Percentiles rank a stretch among this genome's conserved stretches.
Evolutionary conservation across 805 yeast species (phyloP).

Genomic region (Metschnikowia henanensis): DNA sequence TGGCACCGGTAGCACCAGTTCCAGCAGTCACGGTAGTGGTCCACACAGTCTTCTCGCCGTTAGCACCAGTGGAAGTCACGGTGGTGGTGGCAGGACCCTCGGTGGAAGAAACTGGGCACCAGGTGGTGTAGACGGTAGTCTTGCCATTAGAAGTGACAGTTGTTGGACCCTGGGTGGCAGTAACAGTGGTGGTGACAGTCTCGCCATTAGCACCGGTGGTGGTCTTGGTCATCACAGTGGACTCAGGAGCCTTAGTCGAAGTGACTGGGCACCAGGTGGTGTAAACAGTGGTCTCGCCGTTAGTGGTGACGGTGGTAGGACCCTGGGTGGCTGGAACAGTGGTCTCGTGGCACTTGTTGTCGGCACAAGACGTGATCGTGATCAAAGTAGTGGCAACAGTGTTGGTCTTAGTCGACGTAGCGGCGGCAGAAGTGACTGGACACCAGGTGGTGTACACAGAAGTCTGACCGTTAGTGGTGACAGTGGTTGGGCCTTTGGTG

Average conservation of each 20-base stretch:
- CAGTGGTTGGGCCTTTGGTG: constrained; percentile 35
- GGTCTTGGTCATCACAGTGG: constrained; percentile 10
- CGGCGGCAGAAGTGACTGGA: constrained; percentile 26
- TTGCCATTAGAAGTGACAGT: constrained; percentile 19
- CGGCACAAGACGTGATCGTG: constrained; percentile 26
- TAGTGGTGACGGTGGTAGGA: constrained; percentile 23
- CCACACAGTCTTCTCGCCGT: constrained; percentile 17
- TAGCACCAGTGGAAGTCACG: constrained; percentile 17
- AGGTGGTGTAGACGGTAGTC: constrained; percentile 30
- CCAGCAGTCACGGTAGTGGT: constrained; percentile 13
- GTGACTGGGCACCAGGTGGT: constrained; percentile 40
- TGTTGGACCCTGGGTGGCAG: constrained; percentile 30
- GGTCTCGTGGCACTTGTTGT: constrained; percentile 13
- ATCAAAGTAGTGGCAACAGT: constrained; percentile 23
- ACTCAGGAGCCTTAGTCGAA: constrained; percentile 20
- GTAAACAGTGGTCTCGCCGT: constrained; percentile 19
- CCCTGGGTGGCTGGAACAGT: constrained; percentile 35
- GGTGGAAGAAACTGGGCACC: constrained; percentile 31
- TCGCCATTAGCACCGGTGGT: constrained; percentile 15
- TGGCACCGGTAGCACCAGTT: constrained; percentile 8
- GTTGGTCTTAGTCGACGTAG: constrained; percentile 4
- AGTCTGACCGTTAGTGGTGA: constrained; percentile 19
- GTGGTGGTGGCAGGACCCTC: constrained; percentile 27
- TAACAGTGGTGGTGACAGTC: constrained; percentile 20
- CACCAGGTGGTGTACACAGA: constrained; percentile 36